These are phyloP conservation scores for Talaromyces adpressus DNA, from an alignment of 495 filamentous ascomycete species.

Conservation along the genomic window DNA sequence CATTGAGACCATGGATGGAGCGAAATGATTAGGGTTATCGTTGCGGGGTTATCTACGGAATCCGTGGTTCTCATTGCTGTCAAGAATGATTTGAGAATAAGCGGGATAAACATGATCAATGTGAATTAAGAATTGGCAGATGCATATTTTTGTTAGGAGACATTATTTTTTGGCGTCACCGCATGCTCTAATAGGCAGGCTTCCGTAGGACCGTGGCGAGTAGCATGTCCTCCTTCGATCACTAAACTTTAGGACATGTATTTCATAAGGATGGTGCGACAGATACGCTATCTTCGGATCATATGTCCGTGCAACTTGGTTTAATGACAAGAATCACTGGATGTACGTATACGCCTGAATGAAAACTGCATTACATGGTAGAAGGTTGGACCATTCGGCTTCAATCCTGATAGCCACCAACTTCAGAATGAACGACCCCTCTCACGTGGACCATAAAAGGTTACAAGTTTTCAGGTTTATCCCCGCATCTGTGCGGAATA, in stretches of 20 bases:
- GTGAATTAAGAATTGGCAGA: too few species aligned
- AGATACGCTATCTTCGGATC: neutral
- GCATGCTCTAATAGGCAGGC: neutral
- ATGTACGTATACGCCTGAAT: too few species aligned
- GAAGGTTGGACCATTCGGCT: neutral
- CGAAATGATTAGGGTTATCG: conserved; percentile 6
- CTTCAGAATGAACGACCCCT: neutral
- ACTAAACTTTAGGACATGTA: neutral
- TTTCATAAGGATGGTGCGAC: neutral
- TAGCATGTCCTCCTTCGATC: neutral
- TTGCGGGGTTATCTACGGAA: neutral
- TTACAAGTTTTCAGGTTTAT: neutral
- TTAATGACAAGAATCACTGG: neutral
- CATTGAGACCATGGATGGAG: conserved; percentile 26
- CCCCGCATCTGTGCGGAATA: neutral
- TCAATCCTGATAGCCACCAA: neutral
- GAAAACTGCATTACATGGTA: too few species aligned
- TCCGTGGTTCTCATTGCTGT: neutral
- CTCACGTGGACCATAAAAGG: neutral
- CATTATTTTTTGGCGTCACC: neutral
- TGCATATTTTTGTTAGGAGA: neutral
- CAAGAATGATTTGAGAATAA: too few species aligned
- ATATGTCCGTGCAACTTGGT: neutral
- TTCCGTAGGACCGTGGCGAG: neutral
- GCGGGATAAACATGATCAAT: too few species aligned